Conservation (phyloP, 1,284 basidiomycete genomes). For the Leccinum idahoense region DNA sequence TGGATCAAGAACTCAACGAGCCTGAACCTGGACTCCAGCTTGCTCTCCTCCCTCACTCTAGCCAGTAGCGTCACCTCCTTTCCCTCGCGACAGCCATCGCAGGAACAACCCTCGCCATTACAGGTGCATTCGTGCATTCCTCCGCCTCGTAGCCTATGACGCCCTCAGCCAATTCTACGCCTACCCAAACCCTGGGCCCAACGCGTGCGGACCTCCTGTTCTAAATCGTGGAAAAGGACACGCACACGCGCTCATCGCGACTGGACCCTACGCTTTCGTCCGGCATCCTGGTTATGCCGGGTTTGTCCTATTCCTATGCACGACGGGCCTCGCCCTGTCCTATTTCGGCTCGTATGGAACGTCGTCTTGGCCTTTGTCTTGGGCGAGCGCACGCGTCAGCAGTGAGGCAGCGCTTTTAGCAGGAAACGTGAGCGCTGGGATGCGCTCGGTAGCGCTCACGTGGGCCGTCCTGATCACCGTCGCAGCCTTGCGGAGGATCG, state of each 20-base stretch:
- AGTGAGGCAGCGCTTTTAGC: neutral
- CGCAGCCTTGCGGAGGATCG: constrained; percentile 10
- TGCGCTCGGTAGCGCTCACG: constrained; percentile 10
- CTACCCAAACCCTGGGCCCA: constrained; percentile 10
- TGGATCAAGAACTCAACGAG: neutral
- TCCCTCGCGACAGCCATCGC: neutral
- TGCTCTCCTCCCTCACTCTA: neutral
- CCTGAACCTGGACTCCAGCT: neutral
- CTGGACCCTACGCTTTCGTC: constrained; percentile 24
- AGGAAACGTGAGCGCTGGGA: neutral
- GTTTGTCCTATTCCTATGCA: constrained; percentile 8
- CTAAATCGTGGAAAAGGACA: neutral
- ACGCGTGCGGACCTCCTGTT: constrained; percentile 5
- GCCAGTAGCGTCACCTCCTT: neutral
- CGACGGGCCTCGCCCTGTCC: constrained; percentile 9
- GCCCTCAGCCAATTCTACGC: constrained; percentile 25
- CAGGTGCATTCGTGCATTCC: constrained; percentile 9
- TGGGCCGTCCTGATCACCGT: constrained; percentile 6
- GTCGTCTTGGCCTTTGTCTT: neutral
- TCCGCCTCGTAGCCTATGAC: constrained; percentile 19
- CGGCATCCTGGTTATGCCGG: constrained; percentile 31
- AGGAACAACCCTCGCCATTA: constrained; percentile 15
- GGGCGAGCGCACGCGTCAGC: neutral
- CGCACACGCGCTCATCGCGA: constrained; percentile 26
- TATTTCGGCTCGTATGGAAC: constrained; percentile 1